Evolutionary conservation across 441 rosid genomes (phyloP).

Genomic region (Jatropha multifida): DNA sequence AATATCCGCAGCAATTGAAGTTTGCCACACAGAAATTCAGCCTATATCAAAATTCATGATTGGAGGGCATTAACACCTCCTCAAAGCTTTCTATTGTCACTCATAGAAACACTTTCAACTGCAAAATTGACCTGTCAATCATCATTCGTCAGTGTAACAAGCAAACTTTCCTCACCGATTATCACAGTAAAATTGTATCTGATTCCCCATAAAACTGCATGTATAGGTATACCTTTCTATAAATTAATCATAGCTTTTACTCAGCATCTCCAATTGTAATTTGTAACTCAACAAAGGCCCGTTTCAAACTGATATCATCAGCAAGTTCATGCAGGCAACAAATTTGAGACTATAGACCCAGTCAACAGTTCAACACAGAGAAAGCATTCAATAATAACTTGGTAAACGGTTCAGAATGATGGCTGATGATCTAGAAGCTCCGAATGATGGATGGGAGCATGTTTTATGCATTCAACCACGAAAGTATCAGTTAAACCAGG

Average conservation of each 20-base stretch:
- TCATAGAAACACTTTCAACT: neutral
- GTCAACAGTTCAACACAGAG: too few species aligned
- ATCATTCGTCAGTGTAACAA: neutral
- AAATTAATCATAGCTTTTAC: neutral
- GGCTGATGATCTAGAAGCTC: neutral
- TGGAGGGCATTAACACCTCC: too few species aligned
- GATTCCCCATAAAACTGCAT: neutral
- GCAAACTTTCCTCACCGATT: neutral
- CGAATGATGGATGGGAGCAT: too few species aligned
- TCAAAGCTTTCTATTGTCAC: too few species aligned
- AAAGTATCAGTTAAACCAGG: too few species aligned
- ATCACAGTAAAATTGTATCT: neutral
- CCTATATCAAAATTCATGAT: too few species aligned
- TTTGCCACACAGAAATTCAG: too few species aligned
- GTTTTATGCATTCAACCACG: too few species aligned
- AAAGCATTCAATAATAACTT: neutral
- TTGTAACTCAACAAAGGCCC: neutral
- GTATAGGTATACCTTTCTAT: neutral
- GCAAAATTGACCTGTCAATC: neutral
- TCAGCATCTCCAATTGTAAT: neutral
- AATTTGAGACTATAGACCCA: too few species aligned
- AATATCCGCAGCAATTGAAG: too few species aligned
- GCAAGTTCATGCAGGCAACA: neutral
- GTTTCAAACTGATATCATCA: neutral
- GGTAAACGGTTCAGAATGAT: neutral